These are phyloP conservation scores for Lepidium campestre DNA, from an alignment of 441 rosid species.

Conservation along the genomic window DNA sequence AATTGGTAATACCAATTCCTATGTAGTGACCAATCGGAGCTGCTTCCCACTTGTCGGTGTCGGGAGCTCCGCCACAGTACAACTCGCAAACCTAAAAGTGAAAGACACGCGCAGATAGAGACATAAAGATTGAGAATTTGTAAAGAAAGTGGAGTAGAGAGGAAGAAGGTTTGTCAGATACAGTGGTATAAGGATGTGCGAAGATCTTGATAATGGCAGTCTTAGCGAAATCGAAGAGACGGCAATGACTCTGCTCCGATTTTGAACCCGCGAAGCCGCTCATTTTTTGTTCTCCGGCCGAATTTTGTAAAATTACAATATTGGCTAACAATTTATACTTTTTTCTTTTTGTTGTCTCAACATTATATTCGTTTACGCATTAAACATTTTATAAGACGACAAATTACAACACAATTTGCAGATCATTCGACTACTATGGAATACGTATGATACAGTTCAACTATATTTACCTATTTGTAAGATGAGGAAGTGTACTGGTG, in stretches of 20 bases:
- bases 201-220: constrained; percentile 79
- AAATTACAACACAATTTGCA: background rate
- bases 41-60: constrained; percentile 70
- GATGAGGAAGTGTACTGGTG: too few species aligned
- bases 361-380: background rate
- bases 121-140: constrained; percentile 11
- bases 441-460: background rate
- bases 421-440: background rate
- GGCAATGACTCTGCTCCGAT: constrained; percentile 68
- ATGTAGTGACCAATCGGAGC: constrained; percentile 63
- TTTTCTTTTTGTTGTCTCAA: background rate
- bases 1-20: constrained; percentile 59
- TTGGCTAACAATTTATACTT: background rate
- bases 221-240: constrained; percentile 83
- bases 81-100: constrained; percentile 65
- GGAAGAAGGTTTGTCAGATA: background rate
- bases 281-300: constrained; percentile 27
- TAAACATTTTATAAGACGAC: background rate
- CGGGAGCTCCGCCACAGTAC: constrained; percentile 65
- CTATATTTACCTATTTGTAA: background rate
- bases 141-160: background rate
- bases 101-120: background rate
- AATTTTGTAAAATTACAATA: background rate
- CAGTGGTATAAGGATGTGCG: constrained; percentile 83
- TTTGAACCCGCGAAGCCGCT: constrained; percentile 39